Evolutionary conservation across 2,329 filamentous ascomycete genomes (phyloP).

Genomic region (Fonsecaea nubica): DNA sequence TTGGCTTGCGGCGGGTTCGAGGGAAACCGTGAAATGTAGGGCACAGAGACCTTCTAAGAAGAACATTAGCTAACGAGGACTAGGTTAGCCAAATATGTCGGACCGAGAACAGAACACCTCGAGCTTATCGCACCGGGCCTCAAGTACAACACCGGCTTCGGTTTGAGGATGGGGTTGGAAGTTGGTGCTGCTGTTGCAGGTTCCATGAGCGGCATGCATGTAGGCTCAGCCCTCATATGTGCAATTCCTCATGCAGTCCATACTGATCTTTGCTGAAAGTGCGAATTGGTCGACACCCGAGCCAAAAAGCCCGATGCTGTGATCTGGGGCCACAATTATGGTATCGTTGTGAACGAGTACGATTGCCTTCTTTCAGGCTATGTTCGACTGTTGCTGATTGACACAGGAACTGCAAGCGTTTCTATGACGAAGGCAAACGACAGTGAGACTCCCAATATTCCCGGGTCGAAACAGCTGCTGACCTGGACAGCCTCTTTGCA

Average conservation of each 20-base stretch:
- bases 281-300: slow-evolving; percentile 52
- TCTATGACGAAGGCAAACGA: slow-evolving; percentile 49
- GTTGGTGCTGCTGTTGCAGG: slow-evolving; percentile 51
- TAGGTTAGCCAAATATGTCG: slow-evolving; percentile 45
- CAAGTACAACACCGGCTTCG: slow-evolving; percentile 50
- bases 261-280: slow-evolving; percentile 30
- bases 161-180: slow-evolving; percentile 51
- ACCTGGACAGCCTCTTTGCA: slow-evolving; percentile 46
- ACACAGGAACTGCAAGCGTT: slow-evolving; percentile 46
- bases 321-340: slow-evolving; percentile 53
- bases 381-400: slow-evolving; percentile 4
- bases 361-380: neutral
- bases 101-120: slow-evolving; percentile 48
- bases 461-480: neutral
- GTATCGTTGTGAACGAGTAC: slow-evolving; percentile 51
- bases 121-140: slow-evolving; percentile 52
- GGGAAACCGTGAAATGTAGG: slow-evolving; percentile 52
- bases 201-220: slow-evolving; percentile 51
- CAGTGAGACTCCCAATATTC: slow-evolving; percentile 36
- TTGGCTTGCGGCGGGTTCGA: slow-evolving; percentile 52
- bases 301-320: slow-evolving; percentile 51
- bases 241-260: neutral
- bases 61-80: neutral
- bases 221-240: neutral
- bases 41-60: slow-evolving; percentile 15